phyloP scores from a whole-genome alignment of 2,329 filamentous ascomycete genomes.

The Clarireedia sp. region DNA sequence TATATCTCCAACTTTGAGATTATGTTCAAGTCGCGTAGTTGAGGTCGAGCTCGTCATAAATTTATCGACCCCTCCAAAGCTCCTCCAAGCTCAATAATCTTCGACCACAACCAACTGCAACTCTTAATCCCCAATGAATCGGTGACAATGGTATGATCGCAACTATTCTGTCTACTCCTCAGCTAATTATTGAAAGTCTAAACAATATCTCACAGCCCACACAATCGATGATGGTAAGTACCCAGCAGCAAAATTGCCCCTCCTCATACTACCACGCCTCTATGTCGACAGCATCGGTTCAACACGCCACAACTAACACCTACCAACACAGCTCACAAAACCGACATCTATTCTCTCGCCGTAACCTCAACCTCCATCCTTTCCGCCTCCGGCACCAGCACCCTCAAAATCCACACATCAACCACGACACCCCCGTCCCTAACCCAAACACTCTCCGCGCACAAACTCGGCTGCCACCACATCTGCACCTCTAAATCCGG shows the following conservation, averaged over 20 bases:
- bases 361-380: constrained; percentile 66
- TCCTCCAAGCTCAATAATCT: neutral
- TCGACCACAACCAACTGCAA: neutral
- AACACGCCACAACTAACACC: constrained; percentile 19
- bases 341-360: constrained; percentile 78
- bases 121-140: constrained; percentile 8
- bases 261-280: neutral
- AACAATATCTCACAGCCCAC: constrained; percentile 93
- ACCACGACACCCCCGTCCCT: constrained; percentile 64
- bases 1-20: neutral
- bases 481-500: constrained; percentile 64
- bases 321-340: constrained; percentile 59
- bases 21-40: neutral
- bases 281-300: neutral
- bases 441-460: constrained; percentile 68
- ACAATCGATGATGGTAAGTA: constrained; percentile 74
- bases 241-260: constrained; percentile 13
- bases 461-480: constrained; percentile 88
- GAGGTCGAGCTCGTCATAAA: constrained; percentile 2
- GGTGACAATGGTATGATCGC: constrained; percentile 26
- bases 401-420: constrained; percentile 73
- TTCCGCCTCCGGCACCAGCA: constrained; percentile 77
- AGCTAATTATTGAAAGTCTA: constrained; percentile 57
- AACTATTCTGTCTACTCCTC: constrained; percentile 1
- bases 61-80: constrained; percentile 10